These are phyloP conservation scores for Mycena belliarum DNA, from an alignment of 768 basidiomycete species.

Conservation along the genomic window DNA sequence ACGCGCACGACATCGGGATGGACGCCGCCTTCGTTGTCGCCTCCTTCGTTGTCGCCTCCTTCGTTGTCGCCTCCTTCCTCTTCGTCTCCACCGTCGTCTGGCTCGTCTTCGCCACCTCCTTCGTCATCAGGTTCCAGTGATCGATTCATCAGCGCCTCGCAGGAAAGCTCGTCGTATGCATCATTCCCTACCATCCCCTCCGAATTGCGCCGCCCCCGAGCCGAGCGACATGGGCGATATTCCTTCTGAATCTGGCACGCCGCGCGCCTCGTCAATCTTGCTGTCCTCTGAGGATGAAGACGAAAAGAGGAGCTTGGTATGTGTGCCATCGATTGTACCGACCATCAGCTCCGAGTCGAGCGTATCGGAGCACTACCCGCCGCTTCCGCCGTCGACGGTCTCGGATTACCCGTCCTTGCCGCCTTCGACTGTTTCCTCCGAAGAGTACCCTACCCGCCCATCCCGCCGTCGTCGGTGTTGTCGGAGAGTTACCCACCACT, in stretches of 20 bases:
- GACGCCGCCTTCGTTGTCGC: no score
- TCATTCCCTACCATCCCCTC: constrained; percentile 65
- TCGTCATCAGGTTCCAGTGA: constrained; percentile 34
- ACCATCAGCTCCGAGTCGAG: constrained; percentile 16
- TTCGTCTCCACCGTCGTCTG: constrained; percentile 22
- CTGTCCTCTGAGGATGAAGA: constrained; percentile 32
- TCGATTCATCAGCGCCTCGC: constrained; percentile 46
- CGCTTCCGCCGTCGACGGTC: constrained; percentile 26
- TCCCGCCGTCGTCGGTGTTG: constrained; percentile 13
- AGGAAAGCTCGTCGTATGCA: constrained; percentile 55
- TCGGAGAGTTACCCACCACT: constrained; percentile 41
- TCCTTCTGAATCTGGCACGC: constrained; percentile 44
- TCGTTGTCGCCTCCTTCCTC: no score
- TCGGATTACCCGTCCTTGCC: constrained; percentile 25
- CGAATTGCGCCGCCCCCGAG: constrained; percentile 29
- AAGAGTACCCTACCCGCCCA: constrained; percentile 41
- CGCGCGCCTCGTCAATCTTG: constrained; percentile 38
- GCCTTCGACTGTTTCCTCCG: constrained; percentile 15
- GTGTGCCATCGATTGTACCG: constrained; percentile 22
- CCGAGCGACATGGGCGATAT: constrained; percentile 43
- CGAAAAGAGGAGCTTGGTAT: constrained; percentile 12
- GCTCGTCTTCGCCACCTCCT: constrained; percentile 34
- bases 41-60: constrained; percentile 11
- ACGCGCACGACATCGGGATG: constrained; percentile 31
- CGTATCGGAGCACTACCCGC: constrained; percentile 21